phyloP scores from a whole-genome alignment of 345 rosid species.

The Eucalyptus cloeziana region DNA sequence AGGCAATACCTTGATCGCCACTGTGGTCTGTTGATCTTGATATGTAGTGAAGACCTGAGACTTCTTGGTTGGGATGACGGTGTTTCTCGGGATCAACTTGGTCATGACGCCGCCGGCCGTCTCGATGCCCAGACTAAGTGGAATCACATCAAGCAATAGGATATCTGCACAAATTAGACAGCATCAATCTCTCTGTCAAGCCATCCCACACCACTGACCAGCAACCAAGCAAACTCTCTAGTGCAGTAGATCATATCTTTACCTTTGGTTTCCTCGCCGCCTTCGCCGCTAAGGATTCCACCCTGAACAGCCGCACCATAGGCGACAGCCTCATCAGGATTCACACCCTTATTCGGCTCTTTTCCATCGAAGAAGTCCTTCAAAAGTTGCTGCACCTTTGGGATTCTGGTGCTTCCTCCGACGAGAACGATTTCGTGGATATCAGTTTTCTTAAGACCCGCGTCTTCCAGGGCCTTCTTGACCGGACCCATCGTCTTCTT shows the following conservation, averaged over 20 bases:
- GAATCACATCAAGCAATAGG: constrained; percentile 92
- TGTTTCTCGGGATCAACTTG: constrained; percentile 95
- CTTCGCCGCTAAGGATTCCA: constrained; percentile 34
- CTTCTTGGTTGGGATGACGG: constrained; percentile 96
- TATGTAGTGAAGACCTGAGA: constrained; percentile 97
- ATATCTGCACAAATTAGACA: constrained; percentile 34
- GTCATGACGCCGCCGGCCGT: constrained; percentile 99
- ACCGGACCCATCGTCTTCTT: constrained; percentile 99
- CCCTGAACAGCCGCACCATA: constrained; percentile 56
- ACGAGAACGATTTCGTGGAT: constrained; percentile 65
- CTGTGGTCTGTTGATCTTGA: constrained; percentile 97
- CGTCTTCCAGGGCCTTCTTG: constrained; percentile 98
- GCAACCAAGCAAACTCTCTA: neutral
- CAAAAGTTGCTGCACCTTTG: constrained; percentile 43
- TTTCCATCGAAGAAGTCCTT: constrained; percentile 75
- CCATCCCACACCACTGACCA: neutral
- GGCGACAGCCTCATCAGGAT: constrained; percentile 60
- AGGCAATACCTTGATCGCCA: constrained; percentile 66
- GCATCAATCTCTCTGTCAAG: neutral
- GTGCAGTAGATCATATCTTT: neutral
- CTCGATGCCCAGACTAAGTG: constrained; percentile 90
- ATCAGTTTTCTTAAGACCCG: constrained; percentile 74
- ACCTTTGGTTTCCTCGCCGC: constrained; percentile 80
- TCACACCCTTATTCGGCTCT: constrained; percentile 34
- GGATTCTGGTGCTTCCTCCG: constrained; percentile 54